Percentiles rank a stretch among this genome's conserved stretches.
These are phyloP conservation scores for Leishmania martiniquensis DNA, from an alignment of 208 protist genomes.

Conservation along the genomic window DNA sequence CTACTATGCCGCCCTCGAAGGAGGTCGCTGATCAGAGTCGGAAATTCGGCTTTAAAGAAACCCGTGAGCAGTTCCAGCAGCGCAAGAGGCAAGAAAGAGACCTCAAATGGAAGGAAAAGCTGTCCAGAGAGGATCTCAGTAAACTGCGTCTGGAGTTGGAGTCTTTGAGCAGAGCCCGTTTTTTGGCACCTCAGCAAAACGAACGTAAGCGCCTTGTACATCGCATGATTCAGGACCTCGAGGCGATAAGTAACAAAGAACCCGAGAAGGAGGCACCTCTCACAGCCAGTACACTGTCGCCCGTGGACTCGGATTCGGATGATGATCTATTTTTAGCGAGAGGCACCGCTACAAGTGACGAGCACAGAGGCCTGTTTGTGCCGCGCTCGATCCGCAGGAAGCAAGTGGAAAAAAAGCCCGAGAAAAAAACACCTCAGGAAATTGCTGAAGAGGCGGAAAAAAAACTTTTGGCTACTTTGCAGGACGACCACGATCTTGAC, in stretches of 20 bases:
- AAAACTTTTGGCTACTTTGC: conserved; percentile 34
- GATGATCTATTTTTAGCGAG: conserved; percentile 20
- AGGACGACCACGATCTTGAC: conserved; percentile 45
- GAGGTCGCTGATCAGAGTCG: conserved; percentile 24
- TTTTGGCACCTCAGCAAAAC: conserved; percentile 74
- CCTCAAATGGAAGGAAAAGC: conserved; percentile 54
- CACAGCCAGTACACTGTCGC: conserved; percentile 3
- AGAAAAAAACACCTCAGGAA: conserved; percentile 21
- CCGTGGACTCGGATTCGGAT: conserved; percentile 31
- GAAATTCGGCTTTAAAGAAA: conserved; percentile 61
- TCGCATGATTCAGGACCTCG: conserved; percentile 50
- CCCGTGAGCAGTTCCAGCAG: conserved; percentile 46
- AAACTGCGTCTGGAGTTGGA: conserved; percentile 65
- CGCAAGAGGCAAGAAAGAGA: conserved; percentile 50
- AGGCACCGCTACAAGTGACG: neutral
- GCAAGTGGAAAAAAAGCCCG: conserved; percentile 11
- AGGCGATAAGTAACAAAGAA: conserved; percentile 10
- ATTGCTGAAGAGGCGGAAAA: conserved; percentile 52
- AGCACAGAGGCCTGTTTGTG: conserved; percentile 27
- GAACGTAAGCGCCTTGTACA: conserved; percentile 68
- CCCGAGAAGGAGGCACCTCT: neutral
- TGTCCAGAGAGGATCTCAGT: conserved; percentile 47
- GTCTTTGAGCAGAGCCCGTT: conserved; percentile 48
- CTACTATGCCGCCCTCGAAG: conserved; percentile 16
- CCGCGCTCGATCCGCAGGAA: conserved; percentile 19